Conservation (phyloP, 1,284 basidiomycete genomes). For the Trametes pubescens region DNA sequence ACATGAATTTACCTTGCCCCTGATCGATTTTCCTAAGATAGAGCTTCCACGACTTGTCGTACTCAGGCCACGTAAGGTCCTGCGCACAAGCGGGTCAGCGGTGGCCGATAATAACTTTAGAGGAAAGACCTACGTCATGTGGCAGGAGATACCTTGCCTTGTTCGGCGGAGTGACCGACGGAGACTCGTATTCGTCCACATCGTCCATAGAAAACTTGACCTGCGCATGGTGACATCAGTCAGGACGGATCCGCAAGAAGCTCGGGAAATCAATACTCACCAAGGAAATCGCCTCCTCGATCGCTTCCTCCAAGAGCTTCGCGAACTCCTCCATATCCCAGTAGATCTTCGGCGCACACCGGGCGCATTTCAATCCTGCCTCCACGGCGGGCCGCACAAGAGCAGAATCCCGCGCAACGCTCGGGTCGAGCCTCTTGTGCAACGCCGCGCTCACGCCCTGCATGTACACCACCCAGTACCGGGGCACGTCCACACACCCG, state of each 20-base stretch:
- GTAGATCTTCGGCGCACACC: slow-evolving; percentile 13
- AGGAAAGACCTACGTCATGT: slow-evolving; percentile 16
- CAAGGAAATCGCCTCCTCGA: slow-evolving; percentile 23
- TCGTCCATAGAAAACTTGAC: slow-evolving; percentile 8
- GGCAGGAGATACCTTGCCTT: slow-evolving; percentile 21
- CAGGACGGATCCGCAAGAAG: not conserved
- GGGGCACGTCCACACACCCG: slow-evolving; percentile 15
- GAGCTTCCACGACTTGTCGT: not conserved
- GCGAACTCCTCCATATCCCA: slow-evolving; percentile 29
- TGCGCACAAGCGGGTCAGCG: not conserved
- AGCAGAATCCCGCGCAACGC: slow-evolving; percentile 13
- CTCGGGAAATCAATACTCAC: slow-evolving; percentile 9
- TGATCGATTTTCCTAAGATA: not conserved
- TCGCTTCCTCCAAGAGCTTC: slow-evolving; percentile 18
- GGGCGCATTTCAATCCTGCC: slow-evolving; percentile 18
- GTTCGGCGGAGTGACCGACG: not conserved
- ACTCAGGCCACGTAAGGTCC: not conserved
- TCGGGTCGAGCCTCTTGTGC: slow-evolving; percentile 16
- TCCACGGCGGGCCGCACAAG: slow-evolving; percentile 19
- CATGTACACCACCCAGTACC: slow-evolving; percentile 29
- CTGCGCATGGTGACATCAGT: not conserved
- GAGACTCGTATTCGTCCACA: not conserved
- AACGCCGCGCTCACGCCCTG: slow-evolving; percentile 11
- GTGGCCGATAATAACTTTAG: not conserved
- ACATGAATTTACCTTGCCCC: not conserved